A percentile compares a stretch with the other conserved stretches of the same genome.
Evolutionary conservation across 2,329 filamentous ascomycete genomes (phyloP).

Genomic region (Arthrinium puccinioides): DNA sequence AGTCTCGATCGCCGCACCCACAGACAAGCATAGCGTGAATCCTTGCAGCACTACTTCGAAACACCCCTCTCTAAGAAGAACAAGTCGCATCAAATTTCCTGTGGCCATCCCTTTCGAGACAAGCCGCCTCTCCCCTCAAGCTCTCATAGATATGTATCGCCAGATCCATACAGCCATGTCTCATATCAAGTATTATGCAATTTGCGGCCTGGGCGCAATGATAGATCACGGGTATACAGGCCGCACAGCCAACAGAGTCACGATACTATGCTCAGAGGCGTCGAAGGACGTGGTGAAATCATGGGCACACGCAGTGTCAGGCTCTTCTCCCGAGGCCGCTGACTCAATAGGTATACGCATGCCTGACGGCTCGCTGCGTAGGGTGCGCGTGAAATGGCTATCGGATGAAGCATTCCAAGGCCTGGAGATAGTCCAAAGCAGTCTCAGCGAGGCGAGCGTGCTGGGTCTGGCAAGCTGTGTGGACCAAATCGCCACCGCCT

Average conservation of each 20-base stretch:
- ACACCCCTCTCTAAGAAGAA: too few species aligned
- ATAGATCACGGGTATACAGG: constrained; percentile 32
- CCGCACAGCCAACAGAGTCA: constrained; percentile 24
- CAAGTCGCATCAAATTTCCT: too few species aligned
- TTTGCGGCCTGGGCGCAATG: constrained; percentile 38
- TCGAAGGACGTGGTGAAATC: constrained; percentile 26
- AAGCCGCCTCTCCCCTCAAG: constrained; percentile 16
- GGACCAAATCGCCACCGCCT: constrained; percentile 18
- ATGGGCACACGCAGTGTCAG: constrained; percentile 27
- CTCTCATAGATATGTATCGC: constrained; percentile 29
- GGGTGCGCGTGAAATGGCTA: constrained; percentile 30
- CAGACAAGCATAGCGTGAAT: too few species aligned
- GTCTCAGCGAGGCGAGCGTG: constrained; percentile 10
- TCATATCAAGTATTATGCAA: constrained; percentile 40
- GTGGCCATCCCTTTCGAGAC: constrained; percentile 9
- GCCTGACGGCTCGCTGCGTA: constrained; percentile 18
- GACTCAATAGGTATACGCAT: constrained; percentile 34
- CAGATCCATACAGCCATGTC: constrained; percentile 30
- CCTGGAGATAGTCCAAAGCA: constrained; percentile 14
- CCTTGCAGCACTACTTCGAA: too few species aligned
- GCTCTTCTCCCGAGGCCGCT: constrained; percentile 22
- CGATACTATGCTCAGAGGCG: constrained; percentile 31
- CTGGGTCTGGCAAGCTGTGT: constrained; percentile 16
- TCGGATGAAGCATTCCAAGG: constrained; percentile 20
- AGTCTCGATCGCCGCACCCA: too few species aligned